Conservation (phyloP, 192 early-diverging fungal species). For the Coemansia umbellata region DNA sequence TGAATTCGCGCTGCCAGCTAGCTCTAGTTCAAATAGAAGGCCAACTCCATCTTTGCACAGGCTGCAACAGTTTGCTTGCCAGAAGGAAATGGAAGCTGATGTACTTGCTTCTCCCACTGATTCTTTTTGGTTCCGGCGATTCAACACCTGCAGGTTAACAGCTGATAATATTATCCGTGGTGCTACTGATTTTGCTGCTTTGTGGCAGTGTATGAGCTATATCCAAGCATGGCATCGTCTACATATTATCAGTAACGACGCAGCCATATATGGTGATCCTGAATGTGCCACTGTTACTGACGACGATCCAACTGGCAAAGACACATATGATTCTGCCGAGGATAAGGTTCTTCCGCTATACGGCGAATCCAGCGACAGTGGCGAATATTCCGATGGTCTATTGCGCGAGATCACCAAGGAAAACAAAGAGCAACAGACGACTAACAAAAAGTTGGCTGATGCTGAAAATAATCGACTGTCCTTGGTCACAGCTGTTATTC, state of each 20-base stretch:
- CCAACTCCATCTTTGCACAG: too few species aligned
- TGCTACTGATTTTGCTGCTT: background rate
- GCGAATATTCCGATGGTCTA: conserved; percentile 16
- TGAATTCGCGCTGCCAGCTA: too few species aligned
- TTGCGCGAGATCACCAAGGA: conserved; percentile 21
- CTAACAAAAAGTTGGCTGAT: background rate
- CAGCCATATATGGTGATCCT: background rate
- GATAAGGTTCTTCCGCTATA: conserved; percentile 40
- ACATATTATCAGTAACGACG: background rate
- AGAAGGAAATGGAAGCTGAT: too few species aligned
- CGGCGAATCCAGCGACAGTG: conserved; percentile 40
- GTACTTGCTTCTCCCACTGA: background rate
- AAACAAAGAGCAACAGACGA: background rate
- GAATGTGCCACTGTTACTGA: background rate
- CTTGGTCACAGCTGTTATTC: conserved; percentile 1
- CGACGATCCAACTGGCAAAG: too few species aligned
- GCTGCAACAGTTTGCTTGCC: too few species aligned
- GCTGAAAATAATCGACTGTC: conserved; percentile 6
- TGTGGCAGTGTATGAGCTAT: conserved; percentile 1
- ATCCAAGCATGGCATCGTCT: conserved; percentile 7
- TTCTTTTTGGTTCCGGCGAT: conserved; percentile 19
- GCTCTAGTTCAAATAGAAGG: too few species aligned
- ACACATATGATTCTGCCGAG: background rate
- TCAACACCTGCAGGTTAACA: background rate
- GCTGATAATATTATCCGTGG: background rate